phyloP scores from a whole-genome alignment of 257 asterid species.

The Schizonepeta tenuifolia region DNA sequence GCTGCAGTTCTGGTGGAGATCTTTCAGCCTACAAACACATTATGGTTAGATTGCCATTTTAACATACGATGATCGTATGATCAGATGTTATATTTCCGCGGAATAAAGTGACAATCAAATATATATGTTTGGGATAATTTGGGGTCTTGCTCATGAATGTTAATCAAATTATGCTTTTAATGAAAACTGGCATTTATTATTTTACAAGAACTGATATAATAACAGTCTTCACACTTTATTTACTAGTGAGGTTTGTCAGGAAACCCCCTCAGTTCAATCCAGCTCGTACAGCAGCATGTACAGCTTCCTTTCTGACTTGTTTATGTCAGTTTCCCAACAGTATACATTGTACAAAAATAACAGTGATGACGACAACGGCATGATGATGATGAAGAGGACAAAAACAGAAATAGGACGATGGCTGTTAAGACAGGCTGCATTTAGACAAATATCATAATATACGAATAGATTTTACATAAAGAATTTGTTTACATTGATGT shows the following conservation, averaged over 20 bases:
- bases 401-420: neutral
- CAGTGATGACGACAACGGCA: neutral
- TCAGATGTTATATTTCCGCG: neutral
- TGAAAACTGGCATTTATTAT: neutral
- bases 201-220: neutral
- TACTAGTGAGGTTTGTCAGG: slow-evolving; percentile 1
- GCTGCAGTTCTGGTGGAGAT: slow-evolving; percentile 82
- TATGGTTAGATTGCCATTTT: slow-evolving; percentile 11
- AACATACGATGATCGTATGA: neutral
- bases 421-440: neutral
- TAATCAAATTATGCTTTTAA: neutral
- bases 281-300: slow-evolving; percentile 15
- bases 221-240: neutral
- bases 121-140: neutral
- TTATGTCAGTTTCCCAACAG: neutral
- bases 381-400: neutral
- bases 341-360: neutral
- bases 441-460: slow-evolving; percentile 4
- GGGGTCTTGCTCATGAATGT: neutral
- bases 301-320: neutral
- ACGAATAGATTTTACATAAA: neutral
- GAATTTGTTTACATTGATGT: neutral
- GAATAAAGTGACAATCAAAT: neutral
- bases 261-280: slow-evolving; percentile 17
- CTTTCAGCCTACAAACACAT: slow-evolving; percentile 66